Conservation (phyloP, 176 grass and related monocot genomes). For the Rhynchospora pubera region DNA sequence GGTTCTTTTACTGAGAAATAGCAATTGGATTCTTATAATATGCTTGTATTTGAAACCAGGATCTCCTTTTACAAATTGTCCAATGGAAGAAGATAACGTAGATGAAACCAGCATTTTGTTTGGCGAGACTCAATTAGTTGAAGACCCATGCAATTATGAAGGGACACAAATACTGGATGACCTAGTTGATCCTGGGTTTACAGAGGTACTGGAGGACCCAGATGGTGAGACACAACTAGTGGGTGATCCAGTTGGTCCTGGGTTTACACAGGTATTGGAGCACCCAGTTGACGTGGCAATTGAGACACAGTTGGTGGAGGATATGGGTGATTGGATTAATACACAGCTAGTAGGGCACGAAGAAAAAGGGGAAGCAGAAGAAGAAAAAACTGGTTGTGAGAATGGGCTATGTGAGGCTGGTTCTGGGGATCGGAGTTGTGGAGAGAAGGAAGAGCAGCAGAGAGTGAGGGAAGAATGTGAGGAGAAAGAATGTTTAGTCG, state of each 20-base stretch:
- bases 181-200: conserved; percentile 2
- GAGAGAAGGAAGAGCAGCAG: neutral
- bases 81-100: conserved; percentile 3
- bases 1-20: neutral
- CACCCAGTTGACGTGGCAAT: neutral
- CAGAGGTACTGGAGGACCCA: conserved; percentile 4
- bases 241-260: conserved; percentile 12
- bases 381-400: neutral
- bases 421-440: neutral
- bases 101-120: neutral
- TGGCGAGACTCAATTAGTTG: conserved; percentile 14
- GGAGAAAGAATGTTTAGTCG: conserved; percentile 11
- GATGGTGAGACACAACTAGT: conserved; percentile 10
- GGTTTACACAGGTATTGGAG: conserved; percentile 3
- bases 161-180: conserved; percentile 8
- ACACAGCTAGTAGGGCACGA: conserved; percentile 2
- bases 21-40: neutral
- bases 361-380: neutral
- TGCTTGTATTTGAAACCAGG: conserved; percentile 3
- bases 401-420: neutral
- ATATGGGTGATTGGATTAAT: neutral
- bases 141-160: neutral
- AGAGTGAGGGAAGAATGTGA: neutral
- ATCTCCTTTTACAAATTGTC: neutral
- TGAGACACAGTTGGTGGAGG: conserved; percentile 7